A percentile compares a stretch with the other conserved stretches of the same genome.
Conservation (phyloP, 73 alveolate genomes). For the Blepharisma stoltei region DNA sequence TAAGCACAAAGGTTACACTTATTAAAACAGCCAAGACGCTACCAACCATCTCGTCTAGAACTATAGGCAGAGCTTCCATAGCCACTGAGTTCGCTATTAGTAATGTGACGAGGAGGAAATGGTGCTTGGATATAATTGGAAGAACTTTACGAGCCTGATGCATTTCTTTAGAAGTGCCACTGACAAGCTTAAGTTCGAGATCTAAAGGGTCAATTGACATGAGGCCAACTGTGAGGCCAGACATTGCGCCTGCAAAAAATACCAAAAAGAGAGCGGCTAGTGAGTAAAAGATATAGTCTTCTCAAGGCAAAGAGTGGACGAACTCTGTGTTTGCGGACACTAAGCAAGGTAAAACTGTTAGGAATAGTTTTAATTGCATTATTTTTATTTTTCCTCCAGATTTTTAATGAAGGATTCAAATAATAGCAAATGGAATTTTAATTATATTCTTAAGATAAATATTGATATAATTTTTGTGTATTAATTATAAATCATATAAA, state of each 20-base stretch:
- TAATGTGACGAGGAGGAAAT: slow-evolving; percentile 85
- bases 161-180: slow-evolving; percentile 78
- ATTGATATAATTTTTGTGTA: no score
- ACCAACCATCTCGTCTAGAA: slow-evolving; percentile 76
- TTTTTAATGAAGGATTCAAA: no score
- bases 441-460: no score
- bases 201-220: slow-evolving; percentile 87
- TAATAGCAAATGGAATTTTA: no score
- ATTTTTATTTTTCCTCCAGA: no score
- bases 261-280: slow-evolving; percentile 46
- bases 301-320: no score
- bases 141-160: slow-evolving; percentile 50
- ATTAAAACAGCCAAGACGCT: slow-evolving; percentile 74
- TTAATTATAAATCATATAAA: no score
- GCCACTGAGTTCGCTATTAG: slow-evolving; percentile 86
- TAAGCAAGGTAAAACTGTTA: no score
- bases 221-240: slow-evolving; percentile 94
- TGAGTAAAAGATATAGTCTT: not conserved
- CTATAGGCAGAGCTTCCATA: slow-evolving; percentile 89
- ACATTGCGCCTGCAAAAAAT: slow-evolving; percentile 90
- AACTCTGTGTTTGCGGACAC: no score
- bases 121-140: slow-evolving; percentile 79
- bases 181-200: slow-evolving; percentile 69
- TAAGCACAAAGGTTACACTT: slow-evolving; percentile 82
- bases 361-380: no score